These are phyloP conservation scores for Pilobolus umbonatus DNA, from an alignment of 192 early-diverging fungal genomes.

Conservation along the genomic window DNA sequence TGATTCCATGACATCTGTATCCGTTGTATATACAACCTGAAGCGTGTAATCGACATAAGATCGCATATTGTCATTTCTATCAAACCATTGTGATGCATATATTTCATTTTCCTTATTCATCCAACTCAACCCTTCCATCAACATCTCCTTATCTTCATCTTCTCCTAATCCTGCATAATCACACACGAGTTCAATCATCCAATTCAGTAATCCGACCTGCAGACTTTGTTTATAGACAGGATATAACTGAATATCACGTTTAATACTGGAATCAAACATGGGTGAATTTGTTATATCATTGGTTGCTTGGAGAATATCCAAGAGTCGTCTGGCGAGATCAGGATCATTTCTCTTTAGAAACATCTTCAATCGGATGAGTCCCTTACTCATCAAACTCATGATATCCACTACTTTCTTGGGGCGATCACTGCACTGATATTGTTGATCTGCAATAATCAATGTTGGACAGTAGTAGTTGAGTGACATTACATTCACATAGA, in stretches of 20 bases:
- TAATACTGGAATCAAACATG: background rate
- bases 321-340: background rate
- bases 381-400: background rate
- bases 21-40: background rate
- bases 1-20: background rate
- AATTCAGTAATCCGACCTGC: slow-evolving; percentile 11
- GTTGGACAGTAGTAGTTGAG: slow-evolving; percentile 18
- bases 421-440: background rate
- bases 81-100: slow-evolving; percentile 12
- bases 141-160: slow-evolving; percentile 19
- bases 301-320: slow-evolving; percentile 3
- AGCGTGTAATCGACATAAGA: background rate
- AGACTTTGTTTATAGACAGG: background rate
- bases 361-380: slow-evolving; percentile 11
- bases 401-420: background rate
- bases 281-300: background rate
- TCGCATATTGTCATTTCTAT: slow-evolving; percentile 1
- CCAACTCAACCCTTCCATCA: background rate
- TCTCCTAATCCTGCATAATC: slow-evolving; percentile 25
- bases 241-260: background rate
- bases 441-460: slow-evolving; percentile 11
- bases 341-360: slow-evolving; percentile 19
- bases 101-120: background rate
- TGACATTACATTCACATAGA: slow-evolving; percentile 15
- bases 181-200: slow-evolving; percentile 26